phyloP scores from a whole-genome alignment of 2,329 filamentous ascomycete genomes.

The Fusarium sp. region DNA sequence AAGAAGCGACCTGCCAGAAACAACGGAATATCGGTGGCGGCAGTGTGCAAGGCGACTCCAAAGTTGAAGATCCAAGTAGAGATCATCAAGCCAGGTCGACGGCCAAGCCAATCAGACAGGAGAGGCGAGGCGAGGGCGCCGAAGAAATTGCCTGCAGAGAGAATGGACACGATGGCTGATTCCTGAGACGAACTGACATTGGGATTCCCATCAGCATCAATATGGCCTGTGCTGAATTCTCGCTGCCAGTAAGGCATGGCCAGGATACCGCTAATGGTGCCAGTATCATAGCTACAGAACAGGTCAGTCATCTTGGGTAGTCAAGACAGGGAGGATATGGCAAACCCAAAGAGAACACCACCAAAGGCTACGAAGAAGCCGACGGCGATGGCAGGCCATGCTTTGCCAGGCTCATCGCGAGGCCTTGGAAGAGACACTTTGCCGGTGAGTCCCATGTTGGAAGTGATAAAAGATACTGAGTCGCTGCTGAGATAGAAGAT shows the following conservation, averaged over 20 bases:
- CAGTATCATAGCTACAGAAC: constrained; percentile 65
- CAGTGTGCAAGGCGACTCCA: constrained; percentile 76
- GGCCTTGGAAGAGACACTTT: too few species aligned
- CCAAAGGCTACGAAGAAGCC: constrained; percentile 62
- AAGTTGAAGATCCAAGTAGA: constrained; percentile 74
- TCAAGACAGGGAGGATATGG: background rate
- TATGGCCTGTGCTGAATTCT: constrained; percentile 50
- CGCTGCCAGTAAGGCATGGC: constrained; percentile 62
- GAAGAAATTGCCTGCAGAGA: constrained; percentile 83
- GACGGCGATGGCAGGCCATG: constrained; percentile 72
- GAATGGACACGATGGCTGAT: constrained; percentile 78
- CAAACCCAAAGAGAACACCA: constrained; percentile 44
- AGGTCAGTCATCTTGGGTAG: background rate
- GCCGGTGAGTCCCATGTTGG: too few species aligned
- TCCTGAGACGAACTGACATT: constrained; percentile 65
- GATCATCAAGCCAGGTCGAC: constrained; percentile 72
- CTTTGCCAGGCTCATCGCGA: constrained; percentile 64
- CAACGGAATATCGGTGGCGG: constrained; percentile 70
- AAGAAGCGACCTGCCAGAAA: constrained; percentile 81
- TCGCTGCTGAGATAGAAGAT: too few species aligned
- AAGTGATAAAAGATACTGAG: too few species aligned
- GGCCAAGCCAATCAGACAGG: constrained; percentile 74
- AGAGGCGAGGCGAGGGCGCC: constrained; percentile 74
- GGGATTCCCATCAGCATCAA: constrained; percentile 45
- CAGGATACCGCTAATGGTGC: constrained; percentile 67